Base-by-base conservation (phyloP, 192 early-diverging fungal genomes). In the Backusella liffmaniae region DNA sequence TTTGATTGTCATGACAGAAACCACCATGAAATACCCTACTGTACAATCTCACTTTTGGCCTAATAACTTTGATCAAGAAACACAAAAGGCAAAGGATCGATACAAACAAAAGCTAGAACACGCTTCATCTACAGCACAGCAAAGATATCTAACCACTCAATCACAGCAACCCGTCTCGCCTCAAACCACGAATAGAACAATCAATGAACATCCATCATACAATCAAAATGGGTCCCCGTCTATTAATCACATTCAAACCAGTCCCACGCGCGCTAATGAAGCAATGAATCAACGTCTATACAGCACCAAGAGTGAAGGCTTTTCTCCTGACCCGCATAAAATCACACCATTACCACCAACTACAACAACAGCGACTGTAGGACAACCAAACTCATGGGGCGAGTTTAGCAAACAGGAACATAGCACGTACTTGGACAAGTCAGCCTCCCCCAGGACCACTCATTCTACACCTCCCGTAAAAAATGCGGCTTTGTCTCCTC, bases 1-100 rank as follows among this genome's bases (percentile, higher is more conserved):
- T 29, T 34, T 83, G n/a, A 26, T 73, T 23, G 77, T 73, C 12
- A 44, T 83, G n/a, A 23, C 74, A 8, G 78, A 79, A 12, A 39
- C 49, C 10, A 74, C 73, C 2, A 16, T 21, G 16, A 16, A 73
- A 21, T 49, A 67, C 10, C 12, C 15, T 4, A 67, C 72, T 2
- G 10, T 4, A 0, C 23, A 66, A 15, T 26, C 1, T 34, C 53
- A 71, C 23, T 75, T 67, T 44, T 81, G 76, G 76, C 80, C 56
- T 1, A 12, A 35, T 13, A 65, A 16, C 53, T 37, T 66, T 30
- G 39, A 26, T 2, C 18, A 62, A 77, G 34, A 37, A 4, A 51
- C 6, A 16, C 39, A 4, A 15, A 74, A 44, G 37, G 59, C 66
- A 8, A 30, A 70, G 4, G 37, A 37, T 9, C 18, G 30, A 51